phyloP scores from a whole-genome alignment of 495 filamentous ascomycete genomes.

The Aspergillus bridgeri region DNA sequence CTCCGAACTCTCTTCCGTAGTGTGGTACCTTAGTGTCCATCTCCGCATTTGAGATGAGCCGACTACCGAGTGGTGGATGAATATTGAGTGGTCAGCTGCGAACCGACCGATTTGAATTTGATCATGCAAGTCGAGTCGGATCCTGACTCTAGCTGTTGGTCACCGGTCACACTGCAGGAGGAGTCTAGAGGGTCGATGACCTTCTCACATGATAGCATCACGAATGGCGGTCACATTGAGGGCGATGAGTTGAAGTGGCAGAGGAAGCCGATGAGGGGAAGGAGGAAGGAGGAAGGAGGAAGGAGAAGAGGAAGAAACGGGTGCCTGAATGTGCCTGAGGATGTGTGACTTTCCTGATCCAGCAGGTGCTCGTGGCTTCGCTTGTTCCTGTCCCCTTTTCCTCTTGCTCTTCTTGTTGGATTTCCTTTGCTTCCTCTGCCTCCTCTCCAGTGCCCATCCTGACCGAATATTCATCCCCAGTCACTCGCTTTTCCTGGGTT shows the following conservation, averaged over 20 bases:
- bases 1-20: too few relatives aligned
- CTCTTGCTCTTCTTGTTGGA: not conserved
- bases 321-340: not conserved
- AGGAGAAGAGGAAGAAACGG: not conserved
- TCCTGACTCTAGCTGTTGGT: not conserved
- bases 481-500: not conserved
- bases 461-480: not conserved
- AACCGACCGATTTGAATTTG: not conserved
- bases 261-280: too few relatives aligned
- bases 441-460: not conserved
- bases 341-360: not conserved
- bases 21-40: not conserved
- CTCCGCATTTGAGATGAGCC: not conserved
- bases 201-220: constrained; percentile 20
- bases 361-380: not conserved
- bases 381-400: not conserved
- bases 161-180: not conserved
- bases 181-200: not conserved
- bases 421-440: not conserved
- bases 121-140: not conserved
- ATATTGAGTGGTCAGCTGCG: too few relatives aligned
- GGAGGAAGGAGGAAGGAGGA: too few relatives aligned
- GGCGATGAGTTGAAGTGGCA: not conserved
- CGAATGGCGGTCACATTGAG: constrained; percentile 14
- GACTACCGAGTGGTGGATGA: too few relatives aligned